Conservation (phyloP, 768 basidiomycete genomes). For the Hysterangium stoloniferum region DNA sequence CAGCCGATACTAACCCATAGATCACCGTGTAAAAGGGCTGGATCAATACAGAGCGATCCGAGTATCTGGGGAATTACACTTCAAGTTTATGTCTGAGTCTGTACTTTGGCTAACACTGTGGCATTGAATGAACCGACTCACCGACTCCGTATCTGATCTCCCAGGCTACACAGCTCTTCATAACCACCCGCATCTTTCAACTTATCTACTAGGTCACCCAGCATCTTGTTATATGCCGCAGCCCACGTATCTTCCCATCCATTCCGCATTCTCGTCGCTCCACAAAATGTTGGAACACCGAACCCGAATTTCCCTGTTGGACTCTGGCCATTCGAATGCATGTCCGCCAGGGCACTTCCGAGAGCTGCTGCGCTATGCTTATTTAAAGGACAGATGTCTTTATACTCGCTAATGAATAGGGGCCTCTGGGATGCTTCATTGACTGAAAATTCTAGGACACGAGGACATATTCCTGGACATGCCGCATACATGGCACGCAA, state of each 20-base stretch:
- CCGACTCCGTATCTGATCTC: constrained; percentile 41
- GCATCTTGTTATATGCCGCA: constrained; percentile 54
- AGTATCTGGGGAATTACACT: constrained; percentile 74
- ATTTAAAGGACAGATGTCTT: constrained; percentile 43
- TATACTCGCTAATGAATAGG: constrained; percentile 70
- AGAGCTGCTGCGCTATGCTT: constrained; percentile 39
- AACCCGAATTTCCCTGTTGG: constrained; percentile 55
- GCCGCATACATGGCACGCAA: constrained; percentile 53
- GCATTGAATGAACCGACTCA: constrained; percentile 21
- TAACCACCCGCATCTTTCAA: constrained; percentile 34
- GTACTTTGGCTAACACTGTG: neutral
- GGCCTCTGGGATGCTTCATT: constrained; percentile 22
- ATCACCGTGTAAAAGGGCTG: constrained; percentile 72
- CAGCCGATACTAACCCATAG: constrained; percentile 51
- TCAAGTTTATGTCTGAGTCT: neutral
- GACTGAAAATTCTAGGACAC: constrained; percentile 42
- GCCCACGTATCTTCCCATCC: constrained; percentile 73
- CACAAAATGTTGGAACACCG: constrained; percentile 68
- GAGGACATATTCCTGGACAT: constrained; percentile 62
- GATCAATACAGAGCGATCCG: constrained; percentile 46
- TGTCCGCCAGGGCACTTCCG: constrained; percentile 58
- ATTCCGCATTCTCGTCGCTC: constrained; percentile 59
- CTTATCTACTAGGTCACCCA: constrained; percentile 47
- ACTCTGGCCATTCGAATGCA: constrained; percentile 48
- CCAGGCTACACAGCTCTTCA: constrained; percentile 41